These are phyloP conservation scores for Capronia americana DNA, from an alignment of 2,329 filamentous ascomycete genomes.

Conservation along the genomic window DNA sequence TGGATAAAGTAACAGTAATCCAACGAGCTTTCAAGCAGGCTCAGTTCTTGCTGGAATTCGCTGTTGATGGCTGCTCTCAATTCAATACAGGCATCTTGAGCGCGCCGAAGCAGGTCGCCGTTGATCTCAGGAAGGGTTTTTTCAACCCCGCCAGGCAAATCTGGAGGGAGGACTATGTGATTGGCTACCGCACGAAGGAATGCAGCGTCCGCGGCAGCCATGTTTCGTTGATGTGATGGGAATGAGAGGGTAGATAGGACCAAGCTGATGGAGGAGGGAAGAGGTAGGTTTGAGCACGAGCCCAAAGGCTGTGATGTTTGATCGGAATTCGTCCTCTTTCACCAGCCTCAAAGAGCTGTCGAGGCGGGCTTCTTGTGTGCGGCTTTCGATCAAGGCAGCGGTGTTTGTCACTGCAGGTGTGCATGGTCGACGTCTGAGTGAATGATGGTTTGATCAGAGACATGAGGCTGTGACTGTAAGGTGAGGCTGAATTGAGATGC, in stretches of 20 bases:
- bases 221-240: not conserved
- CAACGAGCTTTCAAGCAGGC: constrained; percentile 16
- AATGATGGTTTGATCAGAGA: not conserved
- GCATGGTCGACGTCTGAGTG: constrained; percentile 1
- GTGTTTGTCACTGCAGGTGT: not conserved
- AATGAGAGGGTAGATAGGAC: not conserved
- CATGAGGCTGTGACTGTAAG: not conserved
- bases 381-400: not conserved
- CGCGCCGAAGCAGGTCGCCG: constrained; percentile 42
- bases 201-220: not conserved
- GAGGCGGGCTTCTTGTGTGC: not conserved
- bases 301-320: not conserved
- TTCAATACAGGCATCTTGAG: constrained; percentile 40
- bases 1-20: constrained; percentile 19
- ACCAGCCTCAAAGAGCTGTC: not conserved
- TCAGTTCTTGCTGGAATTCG: constrained; percentile 13
- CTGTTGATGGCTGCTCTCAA: constrained; percentile 28
- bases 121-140: constrained; percentile 42
- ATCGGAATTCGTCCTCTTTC: not conserved
- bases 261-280: not conserved
- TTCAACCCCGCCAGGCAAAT: constrained; percentile 48
- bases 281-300: not conserved
- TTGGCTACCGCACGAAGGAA: constrained; percentile 41
- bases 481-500: constrained; percentile 8
- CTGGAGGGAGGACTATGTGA: constrained; percentile 49